Conservation (phyloP, 257 asterid genomes). For the Knoxia roxburghii region DNA sequence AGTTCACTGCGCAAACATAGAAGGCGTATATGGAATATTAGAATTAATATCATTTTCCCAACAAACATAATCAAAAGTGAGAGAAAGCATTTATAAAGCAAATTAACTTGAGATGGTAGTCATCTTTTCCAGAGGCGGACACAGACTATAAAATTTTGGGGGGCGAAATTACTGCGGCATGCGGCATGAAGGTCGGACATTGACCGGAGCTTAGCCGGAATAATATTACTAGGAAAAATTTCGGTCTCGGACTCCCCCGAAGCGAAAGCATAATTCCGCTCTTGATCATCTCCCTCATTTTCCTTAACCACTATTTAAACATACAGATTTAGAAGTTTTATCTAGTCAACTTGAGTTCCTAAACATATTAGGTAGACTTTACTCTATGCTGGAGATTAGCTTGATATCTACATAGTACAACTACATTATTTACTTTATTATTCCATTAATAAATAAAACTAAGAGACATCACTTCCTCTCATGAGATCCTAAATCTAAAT, state of each 20-base stretch:
- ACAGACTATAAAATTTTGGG: no score
- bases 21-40: conserved; percentile 2
- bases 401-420: not conserved
- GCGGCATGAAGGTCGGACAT: no score
- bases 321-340: not conserved
- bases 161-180: no score
- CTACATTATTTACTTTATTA: not conserved
- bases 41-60: not conserved
- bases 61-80: no score
- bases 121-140: no score
- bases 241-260: no score
- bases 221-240: no score
- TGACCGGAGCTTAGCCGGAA: no score
- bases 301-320: not conserved
- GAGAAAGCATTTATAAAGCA: no score
- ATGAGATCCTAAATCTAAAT: no score
- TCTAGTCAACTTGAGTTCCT: not conserved
- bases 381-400: not conserved
- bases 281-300: not conserved
- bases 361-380: not conserved
- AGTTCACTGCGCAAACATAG: conserved; percentile 54
- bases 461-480: no score
- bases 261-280: no score
- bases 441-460: not conserved
- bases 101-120: not conserved